phyloP scores from a whole-genome alignment of 805 yeast species.

The Teunomyces lycoperdinae region DNA sequence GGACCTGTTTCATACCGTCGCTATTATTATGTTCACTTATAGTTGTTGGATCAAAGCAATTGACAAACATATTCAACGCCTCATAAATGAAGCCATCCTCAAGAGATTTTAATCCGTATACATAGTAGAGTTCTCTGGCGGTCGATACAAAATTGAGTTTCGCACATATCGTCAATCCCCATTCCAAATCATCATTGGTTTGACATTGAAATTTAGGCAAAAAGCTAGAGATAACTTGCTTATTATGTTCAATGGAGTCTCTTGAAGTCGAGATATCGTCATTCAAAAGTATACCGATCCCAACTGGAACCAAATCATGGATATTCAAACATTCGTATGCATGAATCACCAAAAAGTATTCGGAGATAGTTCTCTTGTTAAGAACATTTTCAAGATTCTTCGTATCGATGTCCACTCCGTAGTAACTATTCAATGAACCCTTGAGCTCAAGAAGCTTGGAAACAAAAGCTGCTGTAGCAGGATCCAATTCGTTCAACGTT shows the following conservation, averaged over 20 bases:
- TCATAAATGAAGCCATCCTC: slow-evolving; percentile 58
- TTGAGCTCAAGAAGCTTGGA: slow-evolving; percentile 63
- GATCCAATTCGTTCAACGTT: slow-evolving; percentile 56
- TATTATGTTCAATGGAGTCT: slow-evolving; percentile 30
- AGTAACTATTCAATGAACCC: slow-evolving; percentile 49
- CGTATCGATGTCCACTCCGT: slow-evolving; percentile 15
- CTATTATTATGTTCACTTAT: slow-evolving; percentile 14
- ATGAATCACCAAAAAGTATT: slow-evolving; percentile 52
- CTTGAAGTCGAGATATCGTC: slow-evolving; percentile 43
- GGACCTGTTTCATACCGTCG: slow-evolving; percentile 44
- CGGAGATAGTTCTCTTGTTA: slow-evolving; percentile 43
- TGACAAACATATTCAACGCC: slow-evolving; percentile 61
- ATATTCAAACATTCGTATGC: slow-evolving; percentile 53
- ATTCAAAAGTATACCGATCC: slow-evolving; percentile 57
- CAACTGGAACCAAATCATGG: slow-evolving; percentile 60
- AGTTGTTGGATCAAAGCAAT: slow-evolving; percentile 50
- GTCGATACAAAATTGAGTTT: slow-evolving; percentile 59
- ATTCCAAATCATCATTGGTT: slow-evolving; percentile 75
- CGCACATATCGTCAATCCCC: slow-evolving; percentile 74
- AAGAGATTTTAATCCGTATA: slow-evolving; percentile 46
- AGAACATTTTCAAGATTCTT: slow-evolving; percentile 9
- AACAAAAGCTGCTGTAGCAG: slow-evolving; percentile 60
- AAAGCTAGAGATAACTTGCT: slow-evolving; percentile 48
- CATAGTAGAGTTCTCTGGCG: slow-evolving; percentile 52
- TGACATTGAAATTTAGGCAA: slow-evolving; percentile 59